These are phyloP conservation scores for Pyrus hybrid DNA, from an alignment of 331 rosid species.

Conservation along the genomic window DNA sequence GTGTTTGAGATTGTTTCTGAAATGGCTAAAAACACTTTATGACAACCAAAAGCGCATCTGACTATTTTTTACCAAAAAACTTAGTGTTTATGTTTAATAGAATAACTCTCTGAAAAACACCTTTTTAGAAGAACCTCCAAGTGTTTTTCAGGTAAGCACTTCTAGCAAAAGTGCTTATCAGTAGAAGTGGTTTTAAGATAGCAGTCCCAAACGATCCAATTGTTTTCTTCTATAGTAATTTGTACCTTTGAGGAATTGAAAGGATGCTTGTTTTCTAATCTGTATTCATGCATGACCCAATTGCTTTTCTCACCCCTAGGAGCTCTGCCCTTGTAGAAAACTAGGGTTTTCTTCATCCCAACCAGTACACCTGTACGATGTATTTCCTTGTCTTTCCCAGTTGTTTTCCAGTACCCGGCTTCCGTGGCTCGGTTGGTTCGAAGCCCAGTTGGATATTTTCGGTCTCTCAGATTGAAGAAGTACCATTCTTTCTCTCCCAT, in stretches of 20 bases:
- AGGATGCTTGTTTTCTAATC: conserved; percentile 53
- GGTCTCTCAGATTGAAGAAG: conserved; percentile 69
- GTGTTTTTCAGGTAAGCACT: background rate
- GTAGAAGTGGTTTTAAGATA: background rate
- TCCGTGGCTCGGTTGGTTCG: conserved; percentile 93
- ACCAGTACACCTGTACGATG: conserved; percentile 45
- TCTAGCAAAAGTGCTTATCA: background rate
- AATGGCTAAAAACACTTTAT: no score
- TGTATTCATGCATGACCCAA: conserved; percentile 97
- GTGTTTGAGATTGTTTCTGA: background rate
- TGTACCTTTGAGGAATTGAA: conserved; percentile 54
- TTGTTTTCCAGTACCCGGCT: conserved; percentile 97
- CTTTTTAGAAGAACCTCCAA: background rate
- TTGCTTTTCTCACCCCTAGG: conserved; percentile 90
- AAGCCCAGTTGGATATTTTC: conserved; percentile 93
- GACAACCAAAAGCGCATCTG: background rate
- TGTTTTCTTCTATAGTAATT: background rate
- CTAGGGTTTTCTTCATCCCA: conserved; percentile 97
- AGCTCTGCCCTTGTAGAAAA: conserved; percentile 90
- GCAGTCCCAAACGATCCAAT: background rate
- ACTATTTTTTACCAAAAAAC: no score
- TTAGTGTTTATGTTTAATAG: background rate
- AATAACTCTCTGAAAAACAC: background rate
- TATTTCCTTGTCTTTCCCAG: conserved; percentile 95
- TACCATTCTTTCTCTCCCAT: conserved; percentile 98